phyloP scores from a whole-genome alignment of 805 yeast genomes.

The Lipomyces spencermartinsiae region DNA sequence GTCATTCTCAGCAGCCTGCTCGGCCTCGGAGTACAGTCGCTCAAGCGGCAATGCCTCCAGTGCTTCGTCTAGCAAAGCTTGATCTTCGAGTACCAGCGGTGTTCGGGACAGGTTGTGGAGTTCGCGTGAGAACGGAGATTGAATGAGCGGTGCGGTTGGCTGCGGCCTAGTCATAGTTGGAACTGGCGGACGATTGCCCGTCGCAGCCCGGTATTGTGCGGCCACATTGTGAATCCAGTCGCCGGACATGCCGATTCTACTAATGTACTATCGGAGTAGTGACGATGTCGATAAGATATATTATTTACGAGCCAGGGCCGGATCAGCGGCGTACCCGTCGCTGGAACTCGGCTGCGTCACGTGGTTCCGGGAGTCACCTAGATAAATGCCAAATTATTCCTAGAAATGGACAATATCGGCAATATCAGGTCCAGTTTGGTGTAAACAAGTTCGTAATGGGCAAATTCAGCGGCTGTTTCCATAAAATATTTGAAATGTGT shows the following conservation, averaged over 20 bases:
- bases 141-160: background rate
- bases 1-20: constrained; percentile 46
- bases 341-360: no score
- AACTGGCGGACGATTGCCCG: background rate
- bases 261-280: background rate
- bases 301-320: no score
- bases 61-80: constrained; percentile 58
- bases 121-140: constrained; percentile 10
- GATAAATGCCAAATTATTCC: no score
- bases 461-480: no score
- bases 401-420: no score
- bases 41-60: constrained; percentile 69
- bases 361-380: no score
- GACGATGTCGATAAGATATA: background rate
- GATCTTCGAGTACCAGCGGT: constrained; percentile 52
- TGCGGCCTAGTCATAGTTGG: background rate
- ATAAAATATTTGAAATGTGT: no score
- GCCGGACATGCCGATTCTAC: background rate
- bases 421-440: no score
- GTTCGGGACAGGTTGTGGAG: constrained; percentile 20
- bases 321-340: no score
- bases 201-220: constrained; percentile 4
- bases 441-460: no score
- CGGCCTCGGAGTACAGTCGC: constrained; percentile 65
- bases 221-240: constrained; percentile 13